A percentile compares a stretch with the other conserved stretches of the same genome.
These are phyloP conservation scores for Coprinellus aureogranulatus DNA, from an alignment of 768 basidiomycete genomes.

Conservation along the genomic window DNA sequence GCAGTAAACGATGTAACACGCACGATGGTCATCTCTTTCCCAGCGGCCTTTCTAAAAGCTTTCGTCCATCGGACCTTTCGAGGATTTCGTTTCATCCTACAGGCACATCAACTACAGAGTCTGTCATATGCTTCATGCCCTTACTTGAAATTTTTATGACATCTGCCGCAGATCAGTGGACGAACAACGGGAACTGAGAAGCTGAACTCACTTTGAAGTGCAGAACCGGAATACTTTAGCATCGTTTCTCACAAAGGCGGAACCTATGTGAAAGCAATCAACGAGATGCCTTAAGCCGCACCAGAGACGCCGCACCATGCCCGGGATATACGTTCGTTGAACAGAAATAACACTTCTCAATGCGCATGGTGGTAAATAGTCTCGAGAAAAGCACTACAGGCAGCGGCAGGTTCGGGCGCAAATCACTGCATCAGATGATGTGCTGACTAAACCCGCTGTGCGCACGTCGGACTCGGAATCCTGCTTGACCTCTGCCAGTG, in stretches of 20 bases:
- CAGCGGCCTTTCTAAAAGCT: slow-evolving; percentile 96
- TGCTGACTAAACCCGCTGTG: not conserved
- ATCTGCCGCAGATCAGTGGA: slow-evolving; percentile 45
- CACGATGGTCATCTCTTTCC: slow-evolving; percentile 99
- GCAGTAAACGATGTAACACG: slow-evolving; percentile 28
- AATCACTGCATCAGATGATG: too few species aligned
- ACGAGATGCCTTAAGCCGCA: too few species aligned
- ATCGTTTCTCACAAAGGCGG: slow-evolving; percentile 96
- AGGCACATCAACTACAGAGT: slow-evolving; percentile 6
- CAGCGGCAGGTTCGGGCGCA: too few species aligned
- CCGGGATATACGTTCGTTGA: slow-evolving; percentile 96
- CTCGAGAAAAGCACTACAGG: too few species aligned
- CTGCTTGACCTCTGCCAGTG: not conserved
- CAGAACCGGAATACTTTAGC: slow-evolving; percentile 98
- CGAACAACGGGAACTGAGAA: too few species aligned
- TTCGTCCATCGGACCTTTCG: slow-evolving; percentile 99
- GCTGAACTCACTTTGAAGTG: slow-evolving; percentile 73
- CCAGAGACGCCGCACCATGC: slow-evolving; percentile 84
- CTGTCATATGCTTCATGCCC: too few species aligned
- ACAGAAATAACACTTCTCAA: slow-evolving; percentile 99
- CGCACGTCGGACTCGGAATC: not conserved
- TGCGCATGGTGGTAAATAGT: slow-evolving; percentile 69
- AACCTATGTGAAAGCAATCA: slow-evolving; percentile 44
- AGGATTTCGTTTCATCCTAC: slow-evolving; percentile 98
- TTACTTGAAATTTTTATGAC: slow-evolving; percentile 99